Conservation (phyloP, 805 yeast genomes). For the Cyberlindnera bimundalis region DNA sequence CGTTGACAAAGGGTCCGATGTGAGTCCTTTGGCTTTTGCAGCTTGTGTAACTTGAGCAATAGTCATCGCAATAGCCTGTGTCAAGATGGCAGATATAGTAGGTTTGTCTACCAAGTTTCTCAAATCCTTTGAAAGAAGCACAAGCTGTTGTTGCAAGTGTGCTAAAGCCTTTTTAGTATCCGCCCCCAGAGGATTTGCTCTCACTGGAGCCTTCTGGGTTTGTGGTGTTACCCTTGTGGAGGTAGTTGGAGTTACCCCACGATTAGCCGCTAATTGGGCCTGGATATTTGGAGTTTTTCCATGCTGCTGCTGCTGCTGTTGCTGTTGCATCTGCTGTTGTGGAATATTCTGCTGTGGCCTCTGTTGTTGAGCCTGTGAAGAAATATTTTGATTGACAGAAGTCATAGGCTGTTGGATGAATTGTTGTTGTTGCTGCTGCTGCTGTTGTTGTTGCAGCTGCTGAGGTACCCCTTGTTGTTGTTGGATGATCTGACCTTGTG, state of each 20-base stretch:
- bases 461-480: neutral
- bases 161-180: slow-evolving; percentile 61
- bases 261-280: slow-evolving; percentile 32
- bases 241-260: slow-evolving; percentile 23
- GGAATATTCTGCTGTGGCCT: neutral
- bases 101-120: slow-evolving; percentile 74
- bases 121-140: slow-evolving; percentile 67
- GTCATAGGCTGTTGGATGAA: neutral
- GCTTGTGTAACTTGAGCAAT: slow-evolving; percentile 87
- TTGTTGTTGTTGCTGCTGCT: neutral
- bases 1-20: slow-evolving; percentile 73
- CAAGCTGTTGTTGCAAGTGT: slow-evolving; percentile 81
- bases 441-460: slow-evolving; percentile 1
- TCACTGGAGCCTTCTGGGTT: slow-evolving; percentile 28
- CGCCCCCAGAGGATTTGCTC: slow-evolving; percentile 31
- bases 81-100: slow-evolving; percentile 77
- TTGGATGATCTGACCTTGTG: no score
- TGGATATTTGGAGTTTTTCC: slow-evolving; percentile 27
- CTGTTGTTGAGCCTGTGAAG: neutral
- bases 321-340: slow-evolving; percentile 4
- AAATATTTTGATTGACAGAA: neutral
- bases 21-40: slow-evolving; percentile 79
- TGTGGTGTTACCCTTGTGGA: slow-evolving; percentile 26
- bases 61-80: slow-evolving; percentile 90
- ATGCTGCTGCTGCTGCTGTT: slow-evolving; percentile 3